Base-by-base conservation (phyloP, 306 rosid species). In the Calophaca sinica region DNA sequence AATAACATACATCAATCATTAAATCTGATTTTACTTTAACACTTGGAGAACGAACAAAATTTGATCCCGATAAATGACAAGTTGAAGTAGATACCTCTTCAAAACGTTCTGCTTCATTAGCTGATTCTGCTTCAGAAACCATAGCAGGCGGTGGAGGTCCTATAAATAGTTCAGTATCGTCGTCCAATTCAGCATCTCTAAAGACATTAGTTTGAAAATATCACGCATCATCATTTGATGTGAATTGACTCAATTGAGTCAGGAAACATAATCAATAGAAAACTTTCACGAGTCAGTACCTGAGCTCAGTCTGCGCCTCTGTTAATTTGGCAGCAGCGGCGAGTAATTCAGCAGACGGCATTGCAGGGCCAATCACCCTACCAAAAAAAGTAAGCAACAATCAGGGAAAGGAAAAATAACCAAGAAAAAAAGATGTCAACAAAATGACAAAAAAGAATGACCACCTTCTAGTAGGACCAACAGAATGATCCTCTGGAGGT, bases 281-380 rank as follows among this genome's bases (percentile, higher is more conserved):
- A 39, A 72, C 41, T 14, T 42, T 33, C 66, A 26, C 10, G 35
- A 31, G 42, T 41, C 41, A 50, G 72, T 77, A 87, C 98, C 89
- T 87, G 79, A 94, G 92, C 81, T 87, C 93, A 45, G 85, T 83
- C 70, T 94, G 93, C 8, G 97, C 98, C 72, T 91, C 96, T 5
- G 98, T 94, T 87, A 94, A 79, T 81, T 94, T 94, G 36, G 98
- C 97, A 29, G 98, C 97, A 15, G 94, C 98, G 67, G 96, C 96
- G 6, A 91, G 96, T 45, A 94, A 85, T 81, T 94, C 98, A 61
- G 96, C 90, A 8, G 97, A 94, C 45, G 98, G 98, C 96, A 91
- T 91, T 45, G 89, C 91, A 74, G 97, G 98, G 69, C 98, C 97
- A 76, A 94, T 87, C 72, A 83, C 9, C 80, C 98, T 94, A 80